A percentile compares a stretch with the other conserved stretches of the same genome.
phyloP scores from a whole-genome alignment of 1,284 basidiomycete species.

The Cutaneotrichosporon spelunceum region DNA sequence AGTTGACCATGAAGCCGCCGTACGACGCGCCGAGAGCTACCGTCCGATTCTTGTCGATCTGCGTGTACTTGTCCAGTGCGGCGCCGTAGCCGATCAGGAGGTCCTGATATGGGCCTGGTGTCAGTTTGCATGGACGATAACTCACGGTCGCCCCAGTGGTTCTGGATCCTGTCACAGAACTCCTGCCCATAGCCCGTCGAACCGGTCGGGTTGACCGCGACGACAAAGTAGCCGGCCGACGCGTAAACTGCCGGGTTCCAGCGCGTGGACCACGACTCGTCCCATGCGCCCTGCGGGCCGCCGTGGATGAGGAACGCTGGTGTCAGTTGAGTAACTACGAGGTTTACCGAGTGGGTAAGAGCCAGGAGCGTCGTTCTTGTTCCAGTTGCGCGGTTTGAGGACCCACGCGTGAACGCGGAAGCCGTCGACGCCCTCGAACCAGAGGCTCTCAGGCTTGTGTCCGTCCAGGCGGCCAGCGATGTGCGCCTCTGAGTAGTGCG shows the following conservation, averaged over 20 bases:
- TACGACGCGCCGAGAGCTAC: conserved; percentile 59
- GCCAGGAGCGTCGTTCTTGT: conserved; percentile 58
- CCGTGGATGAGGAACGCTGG: conserved; percentile 48
- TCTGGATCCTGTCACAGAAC: conserved; percentile 65
- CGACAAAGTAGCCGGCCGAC: conserved; percentile 65
- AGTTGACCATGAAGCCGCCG: conserved; percentile 61
- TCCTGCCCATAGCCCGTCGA: conserved; percentile 85
- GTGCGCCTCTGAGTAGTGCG: conserved; percentile 50
- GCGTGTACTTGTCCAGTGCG: conserved; percentile 63
- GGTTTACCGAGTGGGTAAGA: conserved; percentile 61
- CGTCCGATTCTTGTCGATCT: conserved; percentile 76
- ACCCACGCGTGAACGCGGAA: conserved; percentile 76
- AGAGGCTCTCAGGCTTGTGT: conserved; percentile 71
- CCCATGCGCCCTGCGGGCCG: conserved; percentile 64
- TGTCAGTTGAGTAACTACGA: background rate
- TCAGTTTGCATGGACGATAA: background rate
- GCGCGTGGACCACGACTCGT: conserved; percentile 74
- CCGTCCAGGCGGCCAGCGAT: conserved; percentile 56
- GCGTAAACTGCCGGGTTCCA: conserved; percentile 74
- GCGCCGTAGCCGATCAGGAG: conserved; percentile 71
- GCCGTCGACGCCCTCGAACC: conserved; percentile 72
- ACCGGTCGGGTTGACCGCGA: conserved; percentile 84
- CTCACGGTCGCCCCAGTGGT: conserved; percentile 48
- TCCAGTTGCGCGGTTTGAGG: conserved; percentile 70
- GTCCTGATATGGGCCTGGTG: conserved; percentile 65